A percentile compares a stretch with the other conserved stretches of the same genome.
These are phyloP conservation scores for Aspergillus olivimuriae DNA, from an alignment of 495 filamentous ascomycete genomes.

Conservation along the genomic window DNA sequence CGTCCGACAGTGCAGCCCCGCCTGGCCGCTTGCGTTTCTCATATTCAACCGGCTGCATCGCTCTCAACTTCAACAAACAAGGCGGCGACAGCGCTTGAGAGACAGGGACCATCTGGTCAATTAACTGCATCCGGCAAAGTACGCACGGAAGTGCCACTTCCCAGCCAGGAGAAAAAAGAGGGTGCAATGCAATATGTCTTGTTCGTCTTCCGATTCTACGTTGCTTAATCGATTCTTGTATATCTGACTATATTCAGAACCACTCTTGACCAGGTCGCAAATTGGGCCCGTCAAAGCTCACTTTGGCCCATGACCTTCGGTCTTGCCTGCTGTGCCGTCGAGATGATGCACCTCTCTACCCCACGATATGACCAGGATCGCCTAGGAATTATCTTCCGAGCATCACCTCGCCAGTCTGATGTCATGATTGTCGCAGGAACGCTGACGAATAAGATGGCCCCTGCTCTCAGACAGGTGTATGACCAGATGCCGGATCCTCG, in stretches of 20 bases:
- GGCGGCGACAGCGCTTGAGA: conserved; percentile 38
- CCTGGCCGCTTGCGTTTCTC: conserved; percentile 22
- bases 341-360: conserved; percentile 98
- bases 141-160: conserved; percentile 72
- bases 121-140: conserved; percentile 47
- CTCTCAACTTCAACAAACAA: conserved; percentile 38
- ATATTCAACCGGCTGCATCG: conserved; percentile 24
- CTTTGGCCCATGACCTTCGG: conserved; percentile 99
- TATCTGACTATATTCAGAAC: conserved; percentile 54
- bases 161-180: conserved; percentile 90
- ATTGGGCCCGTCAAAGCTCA: conserved; percentile 91
- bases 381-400: conserved; percentile 94
- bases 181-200: conserved; percentile 95
- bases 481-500: conserved; percentile 97
- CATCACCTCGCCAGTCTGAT: conserved; percentile 89
- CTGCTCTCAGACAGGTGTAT: conserved; percentile 89
- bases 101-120: conserved; percentile 34
- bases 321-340: conserved; percentile 91
- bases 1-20: conserved; percentile 16
- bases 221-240: background rate
- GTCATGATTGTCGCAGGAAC: conserved; percentile 98
- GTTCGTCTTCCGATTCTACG: conserved; percentile 62
- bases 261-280: conserved; percentile 83
- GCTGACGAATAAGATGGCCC: conserved; percentile 97
- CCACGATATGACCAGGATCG: conserved; percentile 96